These are phyloP conservation scores for Trametes villosa DNA, from an alignment of 768 basidiomycete genomes.

Conservation along the genomic window DNA sequence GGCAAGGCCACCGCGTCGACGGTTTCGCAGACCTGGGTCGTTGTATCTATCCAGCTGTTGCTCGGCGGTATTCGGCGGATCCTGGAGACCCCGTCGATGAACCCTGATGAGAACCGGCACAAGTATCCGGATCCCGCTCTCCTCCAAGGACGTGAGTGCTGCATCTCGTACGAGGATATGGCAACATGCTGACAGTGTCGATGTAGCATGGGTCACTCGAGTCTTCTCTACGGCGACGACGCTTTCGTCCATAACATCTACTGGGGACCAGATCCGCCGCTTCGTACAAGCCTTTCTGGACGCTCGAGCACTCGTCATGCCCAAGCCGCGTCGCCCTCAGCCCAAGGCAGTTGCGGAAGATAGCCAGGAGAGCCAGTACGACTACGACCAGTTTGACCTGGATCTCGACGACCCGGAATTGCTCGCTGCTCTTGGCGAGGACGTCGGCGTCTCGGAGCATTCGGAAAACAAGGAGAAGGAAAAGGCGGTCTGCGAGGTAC, in stretches of 20 bases:
- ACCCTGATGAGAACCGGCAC: slow-evolving; percentile 37
- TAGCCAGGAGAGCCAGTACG: slow-evolving; percentile 79
- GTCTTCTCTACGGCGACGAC: slow-evolving; percentile 53
- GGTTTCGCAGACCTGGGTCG: slow-evolving; percentile 31
- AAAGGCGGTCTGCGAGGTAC: slow-evolving; percentile 52
- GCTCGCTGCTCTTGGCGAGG: slow-evolving; percentile 54
- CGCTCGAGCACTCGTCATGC: slow-evolving; percentile 53
- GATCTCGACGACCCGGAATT: slow-evolving; percentile 66
- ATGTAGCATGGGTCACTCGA: slow-evolving; percentile 60
- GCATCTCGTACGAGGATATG: not conserved
- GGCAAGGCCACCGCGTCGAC: slow-evolving; percentile 12
- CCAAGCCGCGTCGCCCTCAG: slow-evolving; percentile 41
- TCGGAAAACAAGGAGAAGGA: slow-evolving; percentile 49
- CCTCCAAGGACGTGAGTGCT: slow-evolving; percentile 53
- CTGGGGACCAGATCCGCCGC: slow-evolving; percentile 57
- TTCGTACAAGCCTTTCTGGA: slow-evolving; percentile 66
- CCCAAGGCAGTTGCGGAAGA: slow-evolving; percentile 38
- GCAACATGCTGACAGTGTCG: not conserved
- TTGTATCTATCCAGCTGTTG: slow-evolving; percentile 53
- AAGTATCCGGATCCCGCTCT: slow-evolving; percentile 68
- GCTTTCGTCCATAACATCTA: slow-evolving; percentile 44
- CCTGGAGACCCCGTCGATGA: slow-evolving; percentile 44
- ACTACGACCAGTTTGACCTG: slow-evolving; percentile 62
- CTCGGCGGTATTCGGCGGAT: slow-evolving; percentile 61
- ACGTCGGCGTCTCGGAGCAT: slow-evolving; percentile 27